Conservation (phyloP, 768 basidiomycete genomes). For the Cyclocybe aegerita region DNA sequence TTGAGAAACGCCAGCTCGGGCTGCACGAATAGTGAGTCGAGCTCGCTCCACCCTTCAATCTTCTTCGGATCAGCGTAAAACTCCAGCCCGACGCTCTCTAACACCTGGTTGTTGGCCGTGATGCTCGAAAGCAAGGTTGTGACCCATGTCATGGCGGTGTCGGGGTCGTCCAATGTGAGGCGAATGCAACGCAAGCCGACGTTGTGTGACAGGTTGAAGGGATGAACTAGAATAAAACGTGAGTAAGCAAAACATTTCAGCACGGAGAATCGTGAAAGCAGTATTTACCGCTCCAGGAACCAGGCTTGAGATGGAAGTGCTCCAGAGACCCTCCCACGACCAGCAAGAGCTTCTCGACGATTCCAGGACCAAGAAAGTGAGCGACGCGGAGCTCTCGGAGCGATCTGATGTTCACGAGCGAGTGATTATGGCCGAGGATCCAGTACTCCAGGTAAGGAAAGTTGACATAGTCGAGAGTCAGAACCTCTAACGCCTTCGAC, state of each 20-base stretch:
- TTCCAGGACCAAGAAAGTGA: conserved; percentile 35
- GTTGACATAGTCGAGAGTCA: conserved; percentile 41
- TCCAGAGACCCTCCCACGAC: conserved; percentile 35
- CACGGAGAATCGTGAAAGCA: background rate
- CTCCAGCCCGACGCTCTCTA: conserved; percentile 36
- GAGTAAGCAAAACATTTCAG: conserved; percentile 5
- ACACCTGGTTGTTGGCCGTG: conserved; percentile 14
- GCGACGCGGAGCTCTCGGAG: conserved; percentile 43
- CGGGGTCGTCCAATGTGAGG: conserved; percentile 39
- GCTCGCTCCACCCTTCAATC: conserved; percentile 30
- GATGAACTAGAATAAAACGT: conserved; percentile 25
- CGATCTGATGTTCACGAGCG: conserved; percentile 32
- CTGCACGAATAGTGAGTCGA: conserved; percentile 33
- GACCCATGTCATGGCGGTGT: conserved; percentile 37
- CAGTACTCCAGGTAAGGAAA: conserved; percentile 37
- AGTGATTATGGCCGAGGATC: conserved; percentile 29
- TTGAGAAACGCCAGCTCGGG: conserved; percentile 26
- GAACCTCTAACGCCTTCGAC: conserved; percentile 26
- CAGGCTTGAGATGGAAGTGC: conserved; percentile 45
- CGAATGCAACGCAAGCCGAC: conserved; percentile 35
- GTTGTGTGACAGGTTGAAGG: conserved; percentile 35
- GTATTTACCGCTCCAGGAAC: conserved; percentile 36
- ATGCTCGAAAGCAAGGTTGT: conserved; percentile 31
- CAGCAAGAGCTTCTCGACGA: conserved; percentile 34
- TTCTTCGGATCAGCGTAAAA: conserved; percentile 40